phyloP scores from a whole-genome alignment of 306 rosid species.

The Castanospermum australe region DNA sequence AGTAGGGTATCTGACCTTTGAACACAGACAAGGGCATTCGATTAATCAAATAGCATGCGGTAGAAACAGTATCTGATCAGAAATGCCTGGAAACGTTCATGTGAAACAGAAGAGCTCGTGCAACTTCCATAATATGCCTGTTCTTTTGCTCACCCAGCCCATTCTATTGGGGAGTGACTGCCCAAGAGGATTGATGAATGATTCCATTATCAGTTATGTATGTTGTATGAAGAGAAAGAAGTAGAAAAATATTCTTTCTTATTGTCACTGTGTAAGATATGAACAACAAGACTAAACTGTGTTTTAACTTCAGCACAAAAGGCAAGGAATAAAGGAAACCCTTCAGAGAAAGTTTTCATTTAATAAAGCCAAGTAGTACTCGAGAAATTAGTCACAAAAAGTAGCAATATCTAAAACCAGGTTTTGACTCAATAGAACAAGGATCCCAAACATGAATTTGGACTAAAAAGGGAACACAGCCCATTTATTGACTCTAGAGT shows the following conservation, averaged over 20 bases:
- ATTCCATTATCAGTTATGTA: background rate
- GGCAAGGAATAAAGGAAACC: background rate
- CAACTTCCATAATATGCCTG: background rate
- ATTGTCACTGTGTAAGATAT: too few species aligned
- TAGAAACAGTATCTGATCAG: background rate
- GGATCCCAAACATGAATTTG: background rate
- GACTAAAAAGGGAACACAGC: background rate
- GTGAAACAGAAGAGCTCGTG: background rate
- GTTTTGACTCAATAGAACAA: background rate
- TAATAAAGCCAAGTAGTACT: background rate
- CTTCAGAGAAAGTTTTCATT: background rate
- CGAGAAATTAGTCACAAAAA: background rate
- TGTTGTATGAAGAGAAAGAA: background rate
- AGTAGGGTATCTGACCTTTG: too few species aligned
- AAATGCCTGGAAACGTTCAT: slow-evolving; percentile 12
- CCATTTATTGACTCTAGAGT: background rate
- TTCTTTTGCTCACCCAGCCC: background rate
- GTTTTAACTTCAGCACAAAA: background rate
- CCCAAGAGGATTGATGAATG: background rate
- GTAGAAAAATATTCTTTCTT: background rate
- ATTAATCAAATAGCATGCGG: background rate
- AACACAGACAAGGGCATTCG: too few species aligned
- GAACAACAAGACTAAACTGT: too few species aligned
- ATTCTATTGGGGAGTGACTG: background rate
- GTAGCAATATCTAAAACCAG: background rate